Conservation (phyloP, 495 filamentous ascomycete genomes). For the Aspergillus leporis region DNA sequence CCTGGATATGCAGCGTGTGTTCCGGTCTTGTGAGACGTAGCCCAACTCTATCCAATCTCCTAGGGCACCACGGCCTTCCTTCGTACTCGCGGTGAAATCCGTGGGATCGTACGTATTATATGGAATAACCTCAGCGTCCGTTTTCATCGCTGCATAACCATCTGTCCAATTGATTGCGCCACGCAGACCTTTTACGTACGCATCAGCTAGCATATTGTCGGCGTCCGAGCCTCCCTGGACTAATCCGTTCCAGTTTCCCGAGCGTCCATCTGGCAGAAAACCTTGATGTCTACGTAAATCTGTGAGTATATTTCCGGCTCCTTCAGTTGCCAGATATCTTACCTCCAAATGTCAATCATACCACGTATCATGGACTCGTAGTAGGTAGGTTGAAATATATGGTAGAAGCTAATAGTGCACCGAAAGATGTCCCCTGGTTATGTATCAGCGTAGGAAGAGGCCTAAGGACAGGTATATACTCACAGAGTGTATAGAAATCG, state of each 20-base stretch:
- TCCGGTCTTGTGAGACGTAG: slow-evolving; percentile 66
- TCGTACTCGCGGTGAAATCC: slow-evolving; percentile 59
- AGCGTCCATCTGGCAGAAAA: slow-evolving; percentile 59
- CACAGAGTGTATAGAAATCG: slow-evolving; percentile 47
- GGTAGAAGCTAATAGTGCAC: slow-evolving; percentile 56
- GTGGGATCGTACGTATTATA: slow-evolving; percentile 63
- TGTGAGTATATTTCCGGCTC: not conserved
- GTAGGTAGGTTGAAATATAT: slow-evolving; percentile 63
- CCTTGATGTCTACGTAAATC: slow-evolving; percentile 44
- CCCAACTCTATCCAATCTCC: slow-evolving; percentile 68
- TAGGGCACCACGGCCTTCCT: slow-evolving; percentile 66
- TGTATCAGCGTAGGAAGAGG: slow-evolving; percentile 16
- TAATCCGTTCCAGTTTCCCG: slow-evolving; percentile 63
- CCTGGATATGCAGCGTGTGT: slow-evolving; percentile 67
- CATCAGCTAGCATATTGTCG: slow-evolving; percentile 40
- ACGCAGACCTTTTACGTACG: slow-evolving; percentile 48
- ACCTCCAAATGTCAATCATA: slow-evolving; percentile 43
- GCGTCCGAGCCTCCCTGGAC: slow-evolving; percentile 76
- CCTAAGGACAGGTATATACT: slow-evolving; percentile 9
- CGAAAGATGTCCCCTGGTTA: slow-evolving; percentile 34
- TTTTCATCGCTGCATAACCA: slow-evolving; percentile 59
- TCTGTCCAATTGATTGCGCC: slow-evolving; percentile 53
- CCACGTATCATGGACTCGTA: slow-evolving; percentile 65
- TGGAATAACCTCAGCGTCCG: slow-evolving; percentile 72
- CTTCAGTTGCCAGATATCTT: slow-evolving; percentile 17